A percentile compares a stretch with the other conserved stretches of the same genome.
Conservation (phyloP, 2,329 filamentous ascomycete species). For the Aaosphaeria arxii region DNA sequence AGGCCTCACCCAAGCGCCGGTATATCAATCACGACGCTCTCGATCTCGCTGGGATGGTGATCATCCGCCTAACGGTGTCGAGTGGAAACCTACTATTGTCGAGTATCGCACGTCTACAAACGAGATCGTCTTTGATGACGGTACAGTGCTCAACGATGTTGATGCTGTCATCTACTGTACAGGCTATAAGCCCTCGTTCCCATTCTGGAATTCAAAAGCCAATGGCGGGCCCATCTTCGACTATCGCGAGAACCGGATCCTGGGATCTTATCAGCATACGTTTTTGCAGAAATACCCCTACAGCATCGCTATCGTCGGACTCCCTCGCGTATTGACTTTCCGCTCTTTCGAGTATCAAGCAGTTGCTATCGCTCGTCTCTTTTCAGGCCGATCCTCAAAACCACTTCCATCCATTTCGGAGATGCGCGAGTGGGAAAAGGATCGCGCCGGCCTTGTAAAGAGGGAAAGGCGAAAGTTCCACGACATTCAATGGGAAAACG, state of each 20-base stretch:
- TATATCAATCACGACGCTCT: conserved; percentile 54
- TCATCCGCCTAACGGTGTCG: conserved; percentile 46
- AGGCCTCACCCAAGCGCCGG: conserved; percentile 36
- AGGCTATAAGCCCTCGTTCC: conserved; percentile 43
- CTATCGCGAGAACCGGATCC: conserved; percentile 45
- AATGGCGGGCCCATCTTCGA: conserved; percentile 49
- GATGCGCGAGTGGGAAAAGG: conserved; percentile 48
- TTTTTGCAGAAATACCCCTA: conserved; percentile 42
- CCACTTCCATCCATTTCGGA: conserved; percentile 42
- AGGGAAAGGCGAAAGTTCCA: conserved; percentile 48
- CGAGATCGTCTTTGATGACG: conserved; percentile 24
- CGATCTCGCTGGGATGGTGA: conserved; percentile 51
- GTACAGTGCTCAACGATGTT: conserved; percentile 15
- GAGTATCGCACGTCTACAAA: conserved; percentile 33
- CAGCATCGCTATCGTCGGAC: conserved; percentile 48
- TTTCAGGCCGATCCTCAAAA: conserved; percentile 40
- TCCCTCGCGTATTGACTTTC: conserved; percentile 49
- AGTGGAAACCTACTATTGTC: conserved; percentile 54
- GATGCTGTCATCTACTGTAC: conserved; percentile 32
- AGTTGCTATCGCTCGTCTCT: conserved; percentile 51
- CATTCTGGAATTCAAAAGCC: conserved; percentile 48
- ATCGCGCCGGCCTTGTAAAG: conserved; percentile 30
- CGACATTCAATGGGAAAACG: conserved; percentile 52
- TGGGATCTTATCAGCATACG: conserved; percentile 40
- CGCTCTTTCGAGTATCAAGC: conserved; percentile 57